Evolutionary conservation across 768 basidiomycete genomes (phyloP).

Genomic region (Antrodiella citrinella): DNA sequence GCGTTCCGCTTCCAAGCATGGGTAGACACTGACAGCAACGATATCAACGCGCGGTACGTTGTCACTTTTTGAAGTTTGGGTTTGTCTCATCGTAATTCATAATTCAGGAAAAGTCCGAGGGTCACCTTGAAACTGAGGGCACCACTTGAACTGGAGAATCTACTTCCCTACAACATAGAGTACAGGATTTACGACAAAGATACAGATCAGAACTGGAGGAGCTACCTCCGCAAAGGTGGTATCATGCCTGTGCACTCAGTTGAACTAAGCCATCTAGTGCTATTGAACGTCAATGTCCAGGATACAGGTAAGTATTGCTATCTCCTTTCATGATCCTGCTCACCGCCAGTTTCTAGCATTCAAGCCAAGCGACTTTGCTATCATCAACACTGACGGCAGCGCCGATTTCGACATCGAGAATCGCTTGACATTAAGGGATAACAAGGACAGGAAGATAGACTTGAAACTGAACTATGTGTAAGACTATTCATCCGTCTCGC

Average conservation of each 20-base stretch:
- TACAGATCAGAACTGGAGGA: slow-evolving; percentile 88
- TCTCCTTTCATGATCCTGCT: not conserved
- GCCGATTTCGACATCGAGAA: slow-evolving; percentile 84
- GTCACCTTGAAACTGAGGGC: slow-evolving; percentile 82
- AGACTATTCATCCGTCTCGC: too few relatives aligned
- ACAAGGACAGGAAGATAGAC: slow-evolving; percentile 65
- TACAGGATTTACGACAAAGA: slow-evolving; percentile 98
- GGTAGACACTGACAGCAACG: slow-evolving; percentile 64
- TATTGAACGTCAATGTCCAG: slow-evolving; percentile 85
- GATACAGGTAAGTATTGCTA: slow-evolving; percentile 61
- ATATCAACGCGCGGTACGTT: slow-evolving; percentile 48
- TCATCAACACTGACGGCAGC: slow-evolving; percentile 90
- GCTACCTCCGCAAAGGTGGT: slow-evolving; percentile 88
- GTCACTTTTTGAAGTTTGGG: too few relatives aligned
- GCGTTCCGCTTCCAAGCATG: slow-evolving; percentile 93
- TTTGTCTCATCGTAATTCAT: too few relatives aligned
- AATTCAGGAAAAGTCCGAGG: slow-evolving; percentile 81
- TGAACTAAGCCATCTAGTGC: slow-evolving; percentile 80
- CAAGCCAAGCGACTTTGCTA: slow-evolving; percentile 92
- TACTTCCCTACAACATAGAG: slow-evolving; percentile 88
- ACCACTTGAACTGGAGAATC: slow-evolving; percentile 91
- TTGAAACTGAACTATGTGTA: slow-evolving; percentile 88
- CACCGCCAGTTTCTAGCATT: slow-evolving; percentile 47
- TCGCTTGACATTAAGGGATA: slow-evolving; percentile 64
- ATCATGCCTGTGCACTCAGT: slow-evolving; percentile 96